phyloP scores from a whole-genome alignment of 192 early-diverging fungal genomes.

The Backusella parvicylindrica region DNA sequence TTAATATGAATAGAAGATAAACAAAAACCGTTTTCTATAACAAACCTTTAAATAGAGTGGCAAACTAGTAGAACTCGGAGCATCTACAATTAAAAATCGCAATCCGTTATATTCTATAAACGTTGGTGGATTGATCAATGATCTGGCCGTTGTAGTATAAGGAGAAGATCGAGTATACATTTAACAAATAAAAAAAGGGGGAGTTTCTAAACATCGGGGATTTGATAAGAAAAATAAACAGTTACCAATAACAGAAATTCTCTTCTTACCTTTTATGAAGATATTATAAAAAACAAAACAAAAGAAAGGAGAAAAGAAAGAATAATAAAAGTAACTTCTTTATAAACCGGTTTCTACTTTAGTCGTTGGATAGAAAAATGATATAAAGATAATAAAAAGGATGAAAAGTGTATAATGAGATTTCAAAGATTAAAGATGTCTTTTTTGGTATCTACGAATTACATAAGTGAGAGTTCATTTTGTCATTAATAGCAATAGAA shows the following conservation, averaged over 20 bases:
- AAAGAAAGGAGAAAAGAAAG: neutral
- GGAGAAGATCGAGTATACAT: slow-evolving; percentile 16
- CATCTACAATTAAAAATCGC: slow-evolving; percentile 77
- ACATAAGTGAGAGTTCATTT: neutral
- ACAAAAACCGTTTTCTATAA: neutral
- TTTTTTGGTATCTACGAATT: neutral
- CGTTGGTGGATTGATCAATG: slow-evolving; percentile 56
- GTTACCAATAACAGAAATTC: neutral
- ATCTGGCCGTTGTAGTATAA: slow-evolving; percentile 12
- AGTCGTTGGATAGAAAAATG: neutral
- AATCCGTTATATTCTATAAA: slow-evolving; percentile 65
- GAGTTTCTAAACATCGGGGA: neutral
- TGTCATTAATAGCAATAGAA: neutral
- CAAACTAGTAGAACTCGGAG: slow-evolving; percentile 69
- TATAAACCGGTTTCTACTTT: neutral
- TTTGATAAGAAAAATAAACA: slow-evolving; percentile 1
- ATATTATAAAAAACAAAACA: neutral
- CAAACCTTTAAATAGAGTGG: slow-evolving; percentile 62
- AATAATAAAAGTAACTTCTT: neutral
- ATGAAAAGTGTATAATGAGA: neutral
- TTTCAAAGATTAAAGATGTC: neutral
- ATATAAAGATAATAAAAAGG: neutral
- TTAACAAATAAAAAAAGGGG: neutral
- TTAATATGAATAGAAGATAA: neutral
- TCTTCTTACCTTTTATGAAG: neutral